Conservation (phyloP, 2,329 filamentous ascomycete genomes). For the Paecilomyces variotii region DNA sequence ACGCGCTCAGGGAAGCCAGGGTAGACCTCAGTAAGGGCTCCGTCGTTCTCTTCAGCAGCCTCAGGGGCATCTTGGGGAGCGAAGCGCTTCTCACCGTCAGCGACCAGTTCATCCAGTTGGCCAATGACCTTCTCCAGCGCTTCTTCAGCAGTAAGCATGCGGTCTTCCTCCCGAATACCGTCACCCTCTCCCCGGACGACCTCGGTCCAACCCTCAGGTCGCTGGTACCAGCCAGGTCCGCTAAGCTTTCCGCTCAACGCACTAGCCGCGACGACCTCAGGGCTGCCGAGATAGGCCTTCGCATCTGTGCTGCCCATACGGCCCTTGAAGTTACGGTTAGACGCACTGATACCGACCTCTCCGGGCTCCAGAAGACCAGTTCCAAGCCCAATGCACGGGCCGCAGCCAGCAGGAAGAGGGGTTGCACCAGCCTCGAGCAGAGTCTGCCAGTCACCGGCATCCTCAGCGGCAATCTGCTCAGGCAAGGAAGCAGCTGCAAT, state of each 20-base stretch:
- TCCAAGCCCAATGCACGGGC: conserved; percentile 78
- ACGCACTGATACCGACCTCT: conserved; percentile 78
- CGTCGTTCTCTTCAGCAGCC: conserved; percentile 8
- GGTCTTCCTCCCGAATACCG: conserved; percentile 55
- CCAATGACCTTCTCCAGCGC: conserved; percentile 64
- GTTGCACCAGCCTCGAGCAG: conserved; percentile 73
- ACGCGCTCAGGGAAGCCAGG: conserved; percentile 82
- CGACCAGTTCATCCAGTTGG: conserved; percentile 58
- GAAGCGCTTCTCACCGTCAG: conserved; percentile 44
- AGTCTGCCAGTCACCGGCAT: conserved; percentile 75
- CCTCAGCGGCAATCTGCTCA: conserved; percentile 72
- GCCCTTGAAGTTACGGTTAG: conserved; percentile 86
- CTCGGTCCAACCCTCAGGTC: conserved; percentile 57
- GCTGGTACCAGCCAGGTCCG: conserved; percentile 71
- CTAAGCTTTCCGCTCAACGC: conserved; percentile 52
- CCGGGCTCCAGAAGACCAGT: conserved; percentile 70
- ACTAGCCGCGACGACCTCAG: conserved; percentile 86
- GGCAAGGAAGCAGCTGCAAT: conserved; percentile 75
- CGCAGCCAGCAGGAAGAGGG: conserved; percentile 65
- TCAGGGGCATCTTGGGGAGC: conserved; percentile 9
- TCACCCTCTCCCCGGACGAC: conserved; percentile 62
- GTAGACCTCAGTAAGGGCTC: conserved; percentile 56
- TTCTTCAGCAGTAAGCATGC: conserved; percentile 59
- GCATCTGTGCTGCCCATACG: conserved; percentile 76
- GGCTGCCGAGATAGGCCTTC: conserved; percentile 77